phyloP scores from a whole-genome alignment of 106 monocot genomes.

The Dendrobium nobile region DNA sequence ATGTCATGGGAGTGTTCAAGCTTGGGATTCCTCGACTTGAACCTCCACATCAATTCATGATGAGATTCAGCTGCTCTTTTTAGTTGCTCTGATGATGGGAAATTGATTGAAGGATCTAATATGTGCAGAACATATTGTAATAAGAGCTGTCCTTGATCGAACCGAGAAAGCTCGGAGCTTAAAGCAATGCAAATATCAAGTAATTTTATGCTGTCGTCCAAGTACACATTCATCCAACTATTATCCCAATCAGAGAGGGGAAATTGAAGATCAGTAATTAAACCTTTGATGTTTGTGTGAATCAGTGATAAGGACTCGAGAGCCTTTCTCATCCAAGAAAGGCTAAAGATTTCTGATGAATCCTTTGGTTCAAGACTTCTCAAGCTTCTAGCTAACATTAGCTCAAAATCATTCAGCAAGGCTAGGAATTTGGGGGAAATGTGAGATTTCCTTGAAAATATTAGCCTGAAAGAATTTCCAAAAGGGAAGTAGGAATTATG shows the following conservation, averaged over 20 bases:
- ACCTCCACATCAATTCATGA: slow-evolving; percentile 35
- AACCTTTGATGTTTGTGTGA: slow-evolving; percentile 42
- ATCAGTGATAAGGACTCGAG: slow-evolving; percentile 39
- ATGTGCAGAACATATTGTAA: slow-evolving; percentile 49
- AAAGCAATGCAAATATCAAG: slow-evolving; percentile 82
- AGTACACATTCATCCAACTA: slow-evolving; percentile 73
- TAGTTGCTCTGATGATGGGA: slow-evolving; percentile 32
- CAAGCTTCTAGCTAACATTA: slow-evolving; percentile 40
- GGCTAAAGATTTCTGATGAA: slow-evolving; percentile 42
- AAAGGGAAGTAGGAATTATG: slow-evolving; percentile 33
- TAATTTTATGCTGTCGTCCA: slow-evolving; percentile 70
- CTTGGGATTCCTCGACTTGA: slow-evolving; percentile 28
- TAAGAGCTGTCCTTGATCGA: slow-evolving; percentile 59
- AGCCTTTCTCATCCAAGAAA: slow-evolving; percentile 72
- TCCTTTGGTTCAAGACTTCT: slow-evolving; percentile 44
- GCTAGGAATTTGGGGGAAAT: slow-evolving; percentile 33
- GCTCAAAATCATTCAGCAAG: slow-evolving; percentile 49
- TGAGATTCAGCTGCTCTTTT: slow-evolving; percentile 32
- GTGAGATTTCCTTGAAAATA: slow-evolving; percentile 36
- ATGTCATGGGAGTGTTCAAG: slow-evolving; percentile 31
- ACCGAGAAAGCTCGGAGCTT: slow-evolving; percentile 56
- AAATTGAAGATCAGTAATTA: slow-evolving; percentile 71
- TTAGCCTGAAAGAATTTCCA: slow-evolving; percentile 61
- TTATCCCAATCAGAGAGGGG: slow-evolving; percentile 86
- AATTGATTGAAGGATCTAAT: slow-evolving; percentile 13